Conservation (phyloP, 805 yeast genomes). For the Suhomyces sp. region DNA sequence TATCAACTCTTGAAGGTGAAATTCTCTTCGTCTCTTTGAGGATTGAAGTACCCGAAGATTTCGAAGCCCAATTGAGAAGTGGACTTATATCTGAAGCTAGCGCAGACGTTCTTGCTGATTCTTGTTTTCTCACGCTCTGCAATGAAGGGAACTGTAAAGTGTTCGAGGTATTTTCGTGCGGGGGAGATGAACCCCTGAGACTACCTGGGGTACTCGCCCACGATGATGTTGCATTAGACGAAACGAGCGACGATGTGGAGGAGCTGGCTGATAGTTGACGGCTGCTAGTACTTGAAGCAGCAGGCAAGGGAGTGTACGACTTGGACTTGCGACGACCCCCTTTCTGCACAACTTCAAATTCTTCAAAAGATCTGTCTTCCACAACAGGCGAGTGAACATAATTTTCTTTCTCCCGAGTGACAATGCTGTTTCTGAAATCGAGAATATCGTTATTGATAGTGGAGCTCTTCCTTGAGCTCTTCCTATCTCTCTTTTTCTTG, state of each 20-base stretch:
- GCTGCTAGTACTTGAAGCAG: slow-evolving; percentile 8
- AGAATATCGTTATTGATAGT: slow-evolving; percentile 16
- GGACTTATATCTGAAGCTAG: slow-evolving; percentile 19
- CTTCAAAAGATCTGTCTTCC: slow-evolving; percentile 15
- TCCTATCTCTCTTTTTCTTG: slow-evolving; percentile 18
- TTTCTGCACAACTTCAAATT: slow-evolving; percentile 27
- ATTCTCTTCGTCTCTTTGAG: slow-evolving; percentile 8
- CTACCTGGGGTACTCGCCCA: background rate
- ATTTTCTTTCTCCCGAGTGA: slow-evolving; percentile 10
- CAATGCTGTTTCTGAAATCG: slow-evolving; percentile 24
- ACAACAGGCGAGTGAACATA: slow-evolving; percentile 15
- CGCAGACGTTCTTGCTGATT: background rate
- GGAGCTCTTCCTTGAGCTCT: slow-evolving; percentile 23
- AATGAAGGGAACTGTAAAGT: slow-evolving; percentile 5
- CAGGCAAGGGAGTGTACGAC: background rate
- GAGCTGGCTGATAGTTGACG: slow-evolving; percentile 1
- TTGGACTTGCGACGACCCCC: slow-evolving; percentile 17
- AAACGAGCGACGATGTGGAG: slow-evolving; percentile 1
- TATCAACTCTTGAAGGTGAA: background rate
- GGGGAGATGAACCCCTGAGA: background rate
- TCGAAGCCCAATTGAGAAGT: slow-evolving; percentile 27
- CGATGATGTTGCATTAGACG: background rate
- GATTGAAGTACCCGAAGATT: slow-evolving; percentile 11
- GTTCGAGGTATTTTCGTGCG: background rate
- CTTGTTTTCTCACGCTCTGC: background rate